Evolutionary conservation across 108 stramenopile species (phyloP), one percentile per base, ranked within the genome.

Genomic region (Nannochloropsis salina): DNA sequence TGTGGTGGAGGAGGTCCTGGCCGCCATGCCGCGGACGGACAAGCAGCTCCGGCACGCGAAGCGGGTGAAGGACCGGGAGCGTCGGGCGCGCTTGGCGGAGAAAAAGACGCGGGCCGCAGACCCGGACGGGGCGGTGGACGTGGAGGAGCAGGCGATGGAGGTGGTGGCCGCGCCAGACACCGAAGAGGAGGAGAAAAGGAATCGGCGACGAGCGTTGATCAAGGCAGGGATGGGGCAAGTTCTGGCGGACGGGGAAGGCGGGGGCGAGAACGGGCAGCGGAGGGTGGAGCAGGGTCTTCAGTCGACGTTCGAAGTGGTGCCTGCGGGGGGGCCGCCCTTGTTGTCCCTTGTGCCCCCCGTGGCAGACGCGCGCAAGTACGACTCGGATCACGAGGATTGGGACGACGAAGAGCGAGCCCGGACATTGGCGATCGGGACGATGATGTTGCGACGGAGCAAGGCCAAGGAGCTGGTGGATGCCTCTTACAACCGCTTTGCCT

Each of bases 401-500:
- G 98, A 99, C 90, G 96, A 94, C 83, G 97, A 99, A 80, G 97
- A 98, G 85, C 94, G 95, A 79, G 95, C 95, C 2, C 88, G 94
- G 81, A 96, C 96, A 6, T 89, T 99, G 40, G 98, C 98, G 0
- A 82, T 99, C 47, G 99, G 96, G 41, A 96, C 97, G 41, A 96
- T 98, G 97, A 97, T 99, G 94, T 90, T 97, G 9, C 93, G 97
- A 4, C 93, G 95, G 83, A 94, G 94, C 47, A 96, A 96, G 83
- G 95, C 95, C 31, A 97, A 98, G 90, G 94, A 96, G 21, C 87
- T 97, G 47, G 95, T 99, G 5, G 99, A 99, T 90, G 97, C 98
- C 3, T 95, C 95, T 3, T 99, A 99, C 95, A 99, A 99, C 89
- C 96, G 99, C 1, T 99, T 89, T 88, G 96, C 98, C 21, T 99